Base-by-base conservation (phyloP, 2,329 filamentous ascomycete species). In the Teratosphaeriaceae sp. region DNA sequence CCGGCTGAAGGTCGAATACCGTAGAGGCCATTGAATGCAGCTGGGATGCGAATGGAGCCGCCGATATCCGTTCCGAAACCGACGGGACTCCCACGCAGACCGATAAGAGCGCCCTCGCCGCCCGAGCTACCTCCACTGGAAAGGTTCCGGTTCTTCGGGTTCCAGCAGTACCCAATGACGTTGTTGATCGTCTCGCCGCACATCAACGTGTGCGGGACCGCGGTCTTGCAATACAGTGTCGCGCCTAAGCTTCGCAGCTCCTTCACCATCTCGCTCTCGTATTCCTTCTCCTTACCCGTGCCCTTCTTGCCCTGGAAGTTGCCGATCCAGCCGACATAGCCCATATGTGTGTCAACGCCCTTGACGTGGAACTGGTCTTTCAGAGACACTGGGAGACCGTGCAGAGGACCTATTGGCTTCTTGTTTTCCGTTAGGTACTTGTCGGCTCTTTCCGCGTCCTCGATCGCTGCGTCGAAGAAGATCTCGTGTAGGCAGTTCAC, bases 291-390 rank as follows among this genome's bases (percentile, higher is more conserved):
- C 54, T 66, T 74, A 23, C 66, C 71, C 45, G 65, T 74, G 2
- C 66, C 69, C 45, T 71, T 70, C 31, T 69, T 63, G 39, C 75
- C 78, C 59, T 82, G 63, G 49, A 80, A 76, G 0, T 74, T 76
- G 5, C 73, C 74, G n/a, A 82, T 74, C 72, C 78, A 80, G n/a
- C 79, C 77, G 18, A 82, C 68, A 53, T 82, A 83, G 11, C 78
- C 79, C 69, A 82, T 65, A 1, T 61, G 62, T 24, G 66, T 72
- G 41, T 72, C 69, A 22, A 69, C 65, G n/a, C 64, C 68, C 40
- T 64, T 57, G 45, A 73, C 64, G 42, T 73, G 68, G 52, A 73
- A 73, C 42, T 72, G 70, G 46, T 74, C 71, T 45, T 73, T 73
- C 21, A 73, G 48, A 19, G 65, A 69, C 50, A 73, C 65, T 27